phyloP scores from a whole-genome alignment of 306 rosid species.

The Prosopis cineraria region DNA sequence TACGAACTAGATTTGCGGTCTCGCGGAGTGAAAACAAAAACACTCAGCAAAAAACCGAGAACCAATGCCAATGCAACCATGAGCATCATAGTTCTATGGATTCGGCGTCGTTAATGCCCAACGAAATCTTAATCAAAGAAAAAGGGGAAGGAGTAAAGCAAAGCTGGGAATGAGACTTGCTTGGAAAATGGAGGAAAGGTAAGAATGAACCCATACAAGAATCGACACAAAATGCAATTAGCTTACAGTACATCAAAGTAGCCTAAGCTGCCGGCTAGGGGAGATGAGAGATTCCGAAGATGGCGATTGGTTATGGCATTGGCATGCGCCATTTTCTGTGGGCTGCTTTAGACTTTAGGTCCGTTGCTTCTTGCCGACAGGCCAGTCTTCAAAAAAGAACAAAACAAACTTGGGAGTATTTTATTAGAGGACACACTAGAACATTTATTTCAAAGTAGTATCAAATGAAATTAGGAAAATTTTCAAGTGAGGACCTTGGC shows the following conservation, averaged over 20 bases:
- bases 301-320: background rate
- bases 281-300: background rate
- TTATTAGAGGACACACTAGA: too few species aligned
- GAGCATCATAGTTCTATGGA: conserved; percentile 43
- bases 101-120: conserved; percentile 25
- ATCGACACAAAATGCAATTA: background rate
- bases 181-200: conserved; percentile 3
- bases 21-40: conserved; percentile 49
- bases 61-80: conserved; percentile 55
- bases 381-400: too few species aligned
- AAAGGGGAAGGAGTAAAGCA: conserved; percentile 11
- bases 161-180: background rate
- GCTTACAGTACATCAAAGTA: background rate
- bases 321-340: background rate
- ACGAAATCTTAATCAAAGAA: conserved; percentile 35
- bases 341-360: background rate
- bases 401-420: too few species aligned
- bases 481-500: too few species aligned
- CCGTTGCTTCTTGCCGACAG: background rate
- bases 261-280: background rate
- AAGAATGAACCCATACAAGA: background rate
- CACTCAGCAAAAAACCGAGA: conserved; percentile 50
- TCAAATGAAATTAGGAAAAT: too few species aligned
- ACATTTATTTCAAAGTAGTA: too few species aligned
- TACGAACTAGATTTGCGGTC: conserved; percentile 47